Conservation (phyloP, 345 rosid genomes). For the Chamaenerion angustifolium region DNA sequence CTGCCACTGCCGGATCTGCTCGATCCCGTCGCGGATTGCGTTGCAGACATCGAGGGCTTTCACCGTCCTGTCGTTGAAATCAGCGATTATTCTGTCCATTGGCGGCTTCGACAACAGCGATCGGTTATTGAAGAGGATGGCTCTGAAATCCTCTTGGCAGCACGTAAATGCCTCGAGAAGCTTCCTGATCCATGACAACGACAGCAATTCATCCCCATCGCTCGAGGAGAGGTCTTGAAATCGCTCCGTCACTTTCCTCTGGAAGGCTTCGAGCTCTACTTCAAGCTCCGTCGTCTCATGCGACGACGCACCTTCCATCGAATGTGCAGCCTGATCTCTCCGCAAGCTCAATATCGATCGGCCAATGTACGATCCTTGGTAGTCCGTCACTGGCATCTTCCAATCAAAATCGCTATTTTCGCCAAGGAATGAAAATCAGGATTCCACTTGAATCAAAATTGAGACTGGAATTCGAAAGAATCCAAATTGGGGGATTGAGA, state of each 20-base stretch:
- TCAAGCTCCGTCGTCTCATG: slow-evolving; percentile 21
- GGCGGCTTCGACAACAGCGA: slow-evolving; percentile 24
- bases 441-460: background rate
- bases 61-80: slow-evolving; percentile 25
- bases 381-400: slow-evolving; percentile 10
- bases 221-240: slow-evolving; percentile 37
- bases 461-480: background rate
- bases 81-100: slow-evolving; percentile 24
- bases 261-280: slow-evolving; percentile 44
- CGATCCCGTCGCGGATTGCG: slow-evolving; percentile 35
- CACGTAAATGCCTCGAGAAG: slow-evolving; percentile 41
- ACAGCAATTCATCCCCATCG: slow-evolving; percentile 32
- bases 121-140: slow-evolving; percentile 29
- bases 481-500: background rate
- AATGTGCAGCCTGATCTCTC: slow-evolving; percentile 30
- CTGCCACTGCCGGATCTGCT: slow-evolving; percentile 32
- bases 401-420: background rate
- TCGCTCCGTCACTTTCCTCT: slow-evolving; percentile 39
- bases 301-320: slow-evolving; percentile 20
- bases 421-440: background rate
- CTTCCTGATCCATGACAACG: slow-evolving; percentile 46
- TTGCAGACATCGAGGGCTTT: slow-evolving; percentile 37
- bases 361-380: slow-evolving; percentile 18
- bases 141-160: slow-evolving; percentile 57
- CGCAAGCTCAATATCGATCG: slow-evolving; percentile 28